phyloP scores from a whole-genome alignment of 2,329 filamentous ascomycete species.

The Neopestalotiopsis rosae region DNA sequence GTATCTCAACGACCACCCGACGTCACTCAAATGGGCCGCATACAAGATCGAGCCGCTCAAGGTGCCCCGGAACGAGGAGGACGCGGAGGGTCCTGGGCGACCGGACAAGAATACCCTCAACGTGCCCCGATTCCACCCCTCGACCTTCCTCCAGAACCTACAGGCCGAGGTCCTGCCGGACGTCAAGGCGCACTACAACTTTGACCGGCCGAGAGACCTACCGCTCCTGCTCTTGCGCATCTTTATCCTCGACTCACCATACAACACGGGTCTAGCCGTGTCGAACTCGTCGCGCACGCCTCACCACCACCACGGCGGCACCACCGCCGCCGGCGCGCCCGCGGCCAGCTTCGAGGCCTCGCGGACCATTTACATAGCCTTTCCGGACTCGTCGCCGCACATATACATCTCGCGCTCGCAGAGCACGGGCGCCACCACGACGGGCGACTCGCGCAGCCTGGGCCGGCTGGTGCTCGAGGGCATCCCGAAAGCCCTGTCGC shows the following conservation, averaged over 20 bases:
- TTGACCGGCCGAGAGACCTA: constrained; percentile 72
- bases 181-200: constrained; percentile 83
- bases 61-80: constrained; percentile 44
- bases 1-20: constrained; percentile 69
- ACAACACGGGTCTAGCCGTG: constrained; percentile 65
- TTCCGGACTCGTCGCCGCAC: constrained; percentile 79
- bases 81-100: constrained; percentile 41
- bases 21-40: constrained; percentile 68
- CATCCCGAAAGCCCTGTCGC: constrained; percentile 81
- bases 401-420: constrained; percentile 69
- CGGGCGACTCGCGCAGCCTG: constrained; percentile 65
- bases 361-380: constrained; percentile 78
- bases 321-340: constrained; percentile 15
- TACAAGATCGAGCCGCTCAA: constrained; percentile 63
- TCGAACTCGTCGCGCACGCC: constrained; percentile 23
- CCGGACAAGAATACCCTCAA: constrained; percentile 52
- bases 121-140: constrained; percentile 78
- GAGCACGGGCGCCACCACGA: constrained; percentile 44
- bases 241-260: constrained; percentile 81
- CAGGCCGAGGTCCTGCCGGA: constrained; percentile 77
- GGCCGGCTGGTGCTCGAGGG: constrained; percentile 76
- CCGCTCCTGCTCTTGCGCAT: constrained; percentile 78
- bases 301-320: background rate
- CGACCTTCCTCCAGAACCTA: constrained; percentile 78
- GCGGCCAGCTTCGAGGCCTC: constrained; percentile 64